Base-by-base conservation (phyloP, 2,329 filamentous ascomycete species). In the Alternaria gaisen region DNA sequence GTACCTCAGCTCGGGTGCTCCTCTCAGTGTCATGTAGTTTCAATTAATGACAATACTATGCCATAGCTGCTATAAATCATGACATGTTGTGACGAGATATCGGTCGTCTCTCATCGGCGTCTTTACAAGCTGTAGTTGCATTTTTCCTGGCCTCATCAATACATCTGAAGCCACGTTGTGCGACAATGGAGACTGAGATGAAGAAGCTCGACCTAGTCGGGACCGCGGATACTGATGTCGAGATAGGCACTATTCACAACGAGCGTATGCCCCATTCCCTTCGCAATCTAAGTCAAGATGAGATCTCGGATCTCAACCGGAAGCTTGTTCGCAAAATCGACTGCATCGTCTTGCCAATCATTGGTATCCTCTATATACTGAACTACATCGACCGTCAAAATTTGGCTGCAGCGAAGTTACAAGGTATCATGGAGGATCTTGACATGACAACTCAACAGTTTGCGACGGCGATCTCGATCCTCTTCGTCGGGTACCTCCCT, bases 251-350 rank as follows among this genome's bases (percentile, higher is more conserved):
- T 9, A 43, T 60, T n/a, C 28, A 55, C 28, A 47, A 61, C 38
- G 28, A 51, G 28, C 60, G 65, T 28, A 57, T 66, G 54, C 67
- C 67, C 42, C 60, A 68, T 5, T 62, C 60, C 4, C 60, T 70
- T 20, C 60, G 65, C 16, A 40, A 18, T 26, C 48, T 68, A 36
- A 66, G 64, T 48, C 43, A 67, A 11, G 66, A 70, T 16, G 67
- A 70, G 42, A 53, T 70, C 28, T 40, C 34, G 8, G 38, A 24
- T 9, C 62, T 70, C 43, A 66, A 68, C 53, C 53, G 47, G 48
- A 68, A 70, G 44, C 64, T 87, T 42, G 36, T 40, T 9, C 16
- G n/a, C 16, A 40, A 40, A n/a, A 14, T 40, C 8, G 36, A 40
- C n/a, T 20, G 16, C 18, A 20, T 40, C 36, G 18, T 40, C n/a